phyloP scores from a whole-genome alignment of 1,284 basidiomycete species.

The Puccinia triticina region DNA sequence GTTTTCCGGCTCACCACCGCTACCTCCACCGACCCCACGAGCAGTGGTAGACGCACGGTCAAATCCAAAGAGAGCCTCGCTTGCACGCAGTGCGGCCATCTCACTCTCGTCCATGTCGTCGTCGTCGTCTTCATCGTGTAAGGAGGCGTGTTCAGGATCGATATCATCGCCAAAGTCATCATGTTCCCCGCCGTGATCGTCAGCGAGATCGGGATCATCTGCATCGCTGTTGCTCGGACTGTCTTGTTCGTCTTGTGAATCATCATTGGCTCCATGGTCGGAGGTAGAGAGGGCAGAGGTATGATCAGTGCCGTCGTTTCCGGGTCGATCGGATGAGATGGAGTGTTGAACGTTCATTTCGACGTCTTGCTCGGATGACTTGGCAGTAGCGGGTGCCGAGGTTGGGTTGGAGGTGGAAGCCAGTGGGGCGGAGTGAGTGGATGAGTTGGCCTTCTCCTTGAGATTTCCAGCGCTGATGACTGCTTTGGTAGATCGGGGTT shows the following conservation, averaged over 20 bases:
- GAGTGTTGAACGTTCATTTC: slow-evolving; percentile 43
- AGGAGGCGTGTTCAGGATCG: slow-evolving; percentile 48
- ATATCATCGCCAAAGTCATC: slow-evolving; percentile 50
- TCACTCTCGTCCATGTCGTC: slow-evolving; percentile 52
- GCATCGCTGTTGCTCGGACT: slow-evolving; percentile 34
- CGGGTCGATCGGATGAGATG: slow-evolving; percentile 34
- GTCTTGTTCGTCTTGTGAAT: slow-evolving; percentile 45
- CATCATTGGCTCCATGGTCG: slow-evolving; percentile 39
- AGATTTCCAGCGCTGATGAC: background rate
- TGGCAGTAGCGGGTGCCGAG: slow-evolving; percentile 25
- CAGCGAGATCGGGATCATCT: slow-evolving; percentile 40
- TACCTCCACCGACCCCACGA: slow-evolving; percentile 32
- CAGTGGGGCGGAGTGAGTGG: slow-evolving; percentile 25
- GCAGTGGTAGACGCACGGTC: slow-evolving; percentile 50
- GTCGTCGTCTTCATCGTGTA: slow-evolving; percentile 51
- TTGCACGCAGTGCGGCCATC: slow-evolving; percentile 46
- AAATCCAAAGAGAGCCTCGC: slow-evolving; percentile 50
- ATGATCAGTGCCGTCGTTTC: slow-evolving; percentile 17
- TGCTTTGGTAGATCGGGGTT: slow-evolving; percentile 29
- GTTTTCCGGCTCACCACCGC: slow-evolving; percentile 50
- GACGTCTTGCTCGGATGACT: slow-evolving; percentile 41
- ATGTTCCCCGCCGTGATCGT: slow-evolving; percentile 34
- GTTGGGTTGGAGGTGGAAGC: slow-evolving; percentile 41
- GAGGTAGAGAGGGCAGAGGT: slow-evolving; percentile 23
- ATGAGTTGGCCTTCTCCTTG: slow-evolving; percentile 39